Percentiles rank a stretch among this genome's conserved stretches.
Conservation (phyloP, 75 land plant species). For the Cunninghamia lanceolata region DNA sequence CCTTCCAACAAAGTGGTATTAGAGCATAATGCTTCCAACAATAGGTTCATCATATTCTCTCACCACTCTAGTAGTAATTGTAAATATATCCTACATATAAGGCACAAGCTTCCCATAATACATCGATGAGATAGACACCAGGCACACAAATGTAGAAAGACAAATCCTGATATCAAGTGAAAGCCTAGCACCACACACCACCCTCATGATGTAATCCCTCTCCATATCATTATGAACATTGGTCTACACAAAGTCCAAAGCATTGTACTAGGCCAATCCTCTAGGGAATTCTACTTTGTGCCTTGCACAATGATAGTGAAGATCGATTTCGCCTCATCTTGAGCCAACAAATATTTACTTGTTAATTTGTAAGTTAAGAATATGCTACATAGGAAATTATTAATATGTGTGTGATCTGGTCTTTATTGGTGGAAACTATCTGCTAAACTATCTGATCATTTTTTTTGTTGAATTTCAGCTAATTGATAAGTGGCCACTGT, state of each 20-base stretch:
- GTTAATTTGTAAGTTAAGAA: no score
- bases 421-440: no score
- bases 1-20: no score
- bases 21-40: no score
- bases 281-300: slow-evolving; percentile 31
- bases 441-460: no score
- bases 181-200: slow-evolving; percentile 80
- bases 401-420: no score
- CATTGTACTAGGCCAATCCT: slow-evolving; percentile 83
- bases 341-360: no score
- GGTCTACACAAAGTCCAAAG: slow-evolving; percentile 83
- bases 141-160: slow-evolving; percentile 85
- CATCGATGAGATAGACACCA: slow-evolving; percentile 80
- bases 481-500: no score
- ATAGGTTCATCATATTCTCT: slow-evolving; percentile 90
- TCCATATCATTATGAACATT: slow-evolving; percentile 94
- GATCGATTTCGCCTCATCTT: slow-evolving; percentile 84
- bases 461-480: no score
- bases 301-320: slow-evolving; percentile 91
- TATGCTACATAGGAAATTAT: no score
- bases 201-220: slow-evolving; percentile 94
- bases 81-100: slow-evolving; percentile 84
- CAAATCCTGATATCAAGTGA: slow-evolving; percentile 69
- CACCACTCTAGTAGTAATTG: slow-evolving; percentile 83
- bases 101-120: slow-evolving; percentile 84